These are phyloP conservation scores for Salvia miltiorrhiza DNA, from an alignment of 257 asterid species.

Conservation along the genomic window DNA sequence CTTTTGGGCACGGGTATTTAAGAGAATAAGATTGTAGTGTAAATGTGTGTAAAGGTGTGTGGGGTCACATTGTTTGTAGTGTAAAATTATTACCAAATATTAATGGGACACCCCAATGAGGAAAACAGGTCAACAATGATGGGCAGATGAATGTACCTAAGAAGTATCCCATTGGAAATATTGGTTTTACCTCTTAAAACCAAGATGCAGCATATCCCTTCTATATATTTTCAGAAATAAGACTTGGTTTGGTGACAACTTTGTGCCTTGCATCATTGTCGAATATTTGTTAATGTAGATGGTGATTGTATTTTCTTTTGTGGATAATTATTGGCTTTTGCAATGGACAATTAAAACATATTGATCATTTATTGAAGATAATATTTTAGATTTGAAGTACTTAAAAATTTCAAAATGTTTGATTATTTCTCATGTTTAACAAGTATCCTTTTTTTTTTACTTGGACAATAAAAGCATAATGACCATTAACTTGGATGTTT, in stretches of 20 bases:
- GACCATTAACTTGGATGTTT: slow-evolving; percentile 5
- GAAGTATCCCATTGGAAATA: not conserved
- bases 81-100: too few species aligned
- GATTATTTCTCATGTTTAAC: slow-evolving; percentile 1
- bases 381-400: slow-evolving; percentile 9
- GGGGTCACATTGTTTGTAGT: too few species aligned
- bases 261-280: not conserved
- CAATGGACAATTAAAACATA: not conserved
- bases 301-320: not conserved
- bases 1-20: too few species aligned
- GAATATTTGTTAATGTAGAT: not conserved
- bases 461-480: not conserved
- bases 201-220: slow-evolving; percentile 3
- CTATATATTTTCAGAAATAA: not conserved
- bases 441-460: too few species aligned
- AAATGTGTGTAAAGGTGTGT: too few species aligned
- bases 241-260: not conserved
- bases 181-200: not conserved
- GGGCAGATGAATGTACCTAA: slow-evolving; percentile 2
- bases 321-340: not conserved
- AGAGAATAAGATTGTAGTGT: too few species aligned
- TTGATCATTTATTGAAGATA: not conserved
- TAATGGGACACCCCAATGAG: too few species aligned
- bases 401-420: not conserved
- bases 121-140: too few species aligned